These are phyloP conservation scores for Aureobasidium sp. DNA, from an alignment of 2,329 filamentous ascomycete species.

Conservation along the genomic window DNA sequence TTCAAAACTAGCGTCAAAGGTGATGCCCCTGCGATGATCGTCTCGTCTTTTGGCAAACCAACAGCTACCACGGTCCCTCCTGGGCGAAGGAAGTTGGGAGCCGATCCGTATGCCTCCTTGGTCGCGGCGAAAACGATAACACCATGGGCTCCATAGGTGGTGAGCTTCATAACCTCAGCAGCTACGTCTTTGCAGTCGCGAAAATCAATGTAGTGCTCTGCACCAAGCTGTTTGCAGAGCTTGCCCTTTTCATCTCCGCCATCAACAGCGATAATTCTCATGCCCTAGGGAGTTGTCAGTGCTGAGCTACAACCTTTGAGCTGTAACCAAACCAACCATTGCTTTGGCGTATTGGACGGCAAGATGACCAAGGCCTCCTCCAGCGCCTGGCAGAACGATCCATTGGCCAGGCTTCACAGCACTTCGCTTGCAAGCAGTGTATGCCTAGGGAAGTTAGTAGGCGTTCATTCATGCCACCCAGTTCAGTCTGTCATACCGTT, in stretches of 20 bases:
- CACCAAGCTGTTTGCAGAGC: conserved; percentile 29
- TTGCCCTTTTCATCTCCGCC: conserved; percentile 28
- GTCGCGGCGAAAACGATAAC: conserved; percentile 29
- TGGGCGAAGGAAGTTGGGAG: conserved; percentile 25
- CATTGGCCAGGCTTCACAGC: conserved; percentile 30
- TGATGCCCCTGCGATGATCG: conserved; percentile 28
- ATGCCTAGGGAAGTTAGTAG: conserved; percentile 10
- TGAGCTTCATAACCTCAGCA: conserved; percentile 27
- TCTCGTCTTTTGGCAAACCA: conserved; percentile 26
- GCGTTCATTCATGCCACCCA: no score
- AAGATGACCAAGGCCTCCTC: conserved; percentile 21
- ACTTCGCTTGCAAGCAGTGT: conserved; percentile 25
- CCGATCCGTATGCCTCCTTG: conserved; percentile 28
- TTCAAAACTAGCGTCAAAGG: conserved; percentile 31
- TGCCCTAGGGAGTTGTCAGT: conserved; percentile 12
- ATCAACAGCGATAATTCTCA: conserved; percentile 32
- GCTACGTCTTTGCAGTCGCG: conserved; percentile 25
- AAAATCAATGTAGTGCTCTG: conserved; percentile 31
- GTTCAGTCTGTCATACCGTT: background rate
- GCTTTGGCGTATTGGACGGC: conserved; percentile 25
- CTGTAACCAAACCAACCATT: conserved; percentile 13
- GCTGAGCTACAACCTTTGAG: background rate
- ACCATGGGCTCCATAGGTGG: conserved; percentile 30
- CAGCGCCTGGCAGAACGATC: conserved; percentile 30
- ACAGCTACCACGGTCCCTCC: conserved; percentile 30